Conservation (phyloP, 1,139 yeast species). For the Kluyveromyces sp. region DNA sequence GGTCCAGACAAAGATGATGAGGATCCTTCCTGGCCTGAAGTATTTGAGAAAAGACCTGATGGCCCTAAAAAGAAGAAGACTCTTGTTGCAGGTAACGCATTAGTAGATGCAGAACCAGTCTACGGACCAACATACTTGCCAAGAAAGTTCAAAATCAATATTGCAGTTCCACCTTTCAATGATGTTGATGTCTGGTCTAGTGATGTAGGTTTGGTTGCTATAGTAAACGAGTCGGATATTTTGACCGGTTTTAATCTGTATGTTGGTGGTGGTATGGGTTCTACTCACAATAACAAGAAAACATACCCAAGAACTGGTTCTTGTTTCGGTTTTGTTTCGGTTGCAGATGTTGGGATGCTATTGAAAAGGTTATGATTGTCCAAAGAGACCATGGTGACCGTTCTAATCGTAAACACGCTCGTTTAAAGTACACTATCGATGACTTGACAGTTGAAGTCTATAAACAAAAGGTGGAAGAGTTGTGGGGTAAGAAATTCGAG, state of each 20-base stretch:
- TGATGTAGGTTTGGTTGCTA: conserved; percentile 88
- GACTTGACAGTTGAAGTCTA: conserved; percentile 81
- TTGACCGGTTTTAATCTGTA: conserved; percentile 71
- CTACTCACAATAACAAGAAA: conserved; percentile 93
- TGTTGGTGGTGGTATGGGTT: conserved; percentile 99
- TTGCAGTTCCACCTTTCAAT: conserved; percentile 92
- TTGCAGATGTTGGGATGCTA: conserved; percentile 67
- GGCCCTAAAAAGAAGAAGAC: conserved; percentile 78
- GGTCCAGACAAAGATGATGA: conserved; percentile 74
- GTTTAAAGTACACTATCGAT: conserved; percentile 94
- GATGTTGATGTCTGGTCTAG: conserved; percentile 96
- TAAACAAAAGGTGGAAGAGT: conserved; percentile 73
- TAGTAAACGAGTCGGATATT: conserved; percentile 59
- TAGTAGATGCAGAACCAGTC: conserved; percentile 78
- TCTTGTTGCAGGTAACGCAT: conserved; percentile 80
- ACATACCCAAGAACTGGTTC: conserved; percentile 96
- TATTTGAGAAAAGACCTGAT: conserved; percentile 64
- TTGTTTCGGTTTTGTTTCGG: conserved; percentile 65
- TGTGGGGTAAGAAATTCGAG: conserved; percentile 68
- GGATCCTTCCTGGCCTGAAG: conserved; percentile 54
- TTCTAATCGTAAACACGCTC: conserved; percentile 92
- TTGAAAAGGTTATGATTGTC: conserved; percentile 88
- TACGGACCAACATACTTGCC: conserved; percentile 87
- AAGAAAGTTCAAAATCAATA: conserved; percentile 90
- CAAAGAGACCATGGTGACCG: conserved; percentile 97